Evolutionary conservation across 306 rosid species (phyloP), one percentile per base, ranked within the genome.

Genomic region (Sesbania bispinosa): DNA sequence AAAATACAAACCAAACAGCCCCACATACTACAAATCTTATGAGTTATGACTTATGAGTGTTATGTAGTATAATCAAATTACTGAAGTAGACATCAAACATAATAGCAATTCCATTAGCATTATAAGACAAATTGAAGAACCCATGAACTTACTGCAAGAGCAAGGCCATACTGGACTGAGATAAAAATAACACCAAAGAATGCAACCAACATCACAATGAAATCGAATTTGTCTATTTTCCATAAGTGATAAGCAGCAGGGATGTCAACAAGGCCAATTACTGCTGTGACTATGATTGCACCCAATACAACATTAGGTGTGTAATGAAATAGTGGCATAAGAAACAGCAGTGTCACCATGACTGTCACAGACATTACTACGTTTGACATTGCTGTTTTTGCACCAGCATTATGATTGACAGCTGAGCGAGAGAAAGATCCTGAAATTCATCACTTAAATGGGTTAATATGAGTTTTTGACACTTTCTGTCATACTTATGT

Each of bases 371-470:
- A 89, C 98, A 94, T 89, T 21, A 90, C 85, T 32, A 80, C 39
- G 66, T 94, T 94, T 0, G 98, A 94, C 64, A 88, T 75, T 1
- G 89, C 97, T 36, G 98, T 84, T 74, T 71, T 87, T 7, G 82
- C 94, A 21, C 97, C 97, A 0, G 98, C 98, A 15, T 86, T 94
- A 79, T 90, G 89, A 69, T 94, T 94, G 35, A 90, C 92, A 0
- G 98, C 98, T 4, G 98, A 90, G 53, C 98, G 74, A n/a, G 98
- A 90, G 80, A 94, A 94, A 0, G 98, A 80, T 20, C 98, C 98
- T 92, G 88, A 70, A 62, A 55, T 23, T 32, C 55, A 45, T 32
- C 9, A 10, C 63, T 33, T 20, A 71, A 81, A 36, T 10, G 20
- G 42, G 46, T 61, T 69, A 77, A 5, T 11, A 65, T 14, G 16